Percentiles rank a stretch among this genome's conserved stretches.
Conservation (phyloP, 768 basidiomycete genomes). For the Russula dissimulans region DNA sequence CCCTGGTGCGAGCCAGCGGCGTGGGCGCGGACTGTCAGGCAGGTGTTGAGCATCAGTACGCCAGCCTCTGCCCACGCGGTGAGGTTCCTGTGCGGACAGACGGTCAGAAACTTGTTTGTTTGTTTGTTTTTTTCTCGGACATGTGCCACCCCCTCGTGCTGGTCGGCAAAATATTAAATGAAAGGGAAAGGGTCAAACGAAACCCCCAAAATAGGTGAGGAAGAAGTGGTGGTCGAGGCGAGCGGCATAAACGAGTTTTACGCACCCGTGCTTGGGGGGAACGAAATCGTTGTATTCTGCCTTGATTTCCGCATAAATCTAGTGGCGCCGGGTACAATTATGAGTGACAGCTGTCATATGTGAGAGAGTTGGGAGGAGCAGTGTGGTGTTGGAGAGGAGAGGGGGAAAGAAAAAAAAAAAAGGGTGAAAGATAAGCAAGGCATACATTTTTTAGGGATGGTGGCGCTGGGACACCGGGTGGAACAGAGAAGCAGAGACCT, state of each 20-base stretch:
- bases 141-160: too few species aligned
- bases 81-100: conserved; percentile 50
- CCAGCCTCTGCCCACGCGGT: conserved; percentile 75
- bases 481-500: conserved; percentile 91
- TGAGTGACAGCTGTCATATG: conserved; percentile 10
- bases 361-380: background rate
- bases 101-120: too few species aligned
- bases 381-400: background rate
- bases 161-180: too few species aligned
- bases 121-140: too few species aligned
- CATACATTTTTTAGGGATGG: conserved; percentile 74
- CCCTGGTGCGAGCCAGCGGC: conserved; percentile 73
- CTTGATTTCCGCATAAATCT: conserved; percentile 87
- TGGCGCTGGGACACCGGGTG: conserved; percentile 60
- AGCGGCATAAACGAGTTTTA: background rate
- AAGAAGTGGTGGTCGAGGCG: background rate
- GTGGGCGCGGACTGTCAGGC: conserved; percentile 73
- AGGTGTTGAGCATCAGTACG: conserved; percentile 88
- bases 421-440: conserved; percentile 20
- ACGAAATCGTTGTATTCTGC: conserved; percentile 73
- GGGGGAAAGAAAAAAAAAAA: background rate
- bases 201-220: background rate
- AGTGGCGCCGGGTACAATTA: conserved; percentile 5
- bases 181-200: background rate
- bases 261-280: conserved; percentile 77